Evolutionary conservation across 345 rosid species (phyloP), one percentile per base, ranked within the genome.

Genomic region (Rubroshorea leprosula): DNA sequence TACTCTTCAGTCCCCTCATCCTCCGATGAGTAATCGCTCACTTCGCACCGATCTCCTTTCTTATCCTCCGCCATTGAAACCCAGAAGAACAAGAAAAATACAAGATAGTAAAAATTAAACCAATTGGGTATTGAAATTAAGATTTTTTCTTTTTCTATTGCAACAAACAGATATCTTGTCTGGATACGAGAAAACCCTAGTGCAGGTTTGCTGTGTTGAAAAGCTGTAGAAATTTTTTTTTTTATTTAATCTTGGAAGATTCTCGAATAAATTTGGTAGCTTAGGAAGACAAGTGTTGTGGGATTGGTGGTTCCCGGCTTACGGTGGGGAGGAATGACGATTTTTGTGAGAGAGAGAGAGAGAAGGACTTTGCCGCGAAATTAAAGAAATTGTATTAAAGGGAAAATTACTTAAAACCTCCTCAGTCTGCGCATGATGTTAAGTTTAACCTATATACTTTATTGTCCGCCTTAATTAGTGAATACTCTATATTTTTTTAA

Each of bases 1-100:
- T 93, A 93, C 54, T 83, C 99, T 74, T 89, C 91, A 1, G 89
- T 79, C 49, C 99, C 97, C 63, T 93, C 99, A 23, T 89, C 97
- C 62, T 93, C 99, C 16, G 97, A 93, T 1, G 93, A 63, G 82
- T 80, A 83, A 46, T 84, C 96, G 54, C 86, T 74, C 43, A 48
- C 80, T 39, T 86, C 86, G 53, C 84, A 72, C 51, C 71, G 73
- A 55, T 73, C 79, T n/a, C 72, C 82, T 25, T 67, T 74, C 75
- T 70, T 76, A 38, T 78, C 85, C 67, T 78, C 95, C 68, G 86
- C 89, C 97, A 84, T 85, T 38, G 60, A 67, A n/a, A n/a, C 26
- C 41, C 23, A 18, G n/a, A 46, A 35, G 21, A n/a, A 52, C 47
- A 51, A 4, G 21, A 19, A 9, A 9, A 1, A 27, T 27, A 27